Conservation (phyloP, 345 rosid species). For the Rubroshorea leprosula region DNA sequence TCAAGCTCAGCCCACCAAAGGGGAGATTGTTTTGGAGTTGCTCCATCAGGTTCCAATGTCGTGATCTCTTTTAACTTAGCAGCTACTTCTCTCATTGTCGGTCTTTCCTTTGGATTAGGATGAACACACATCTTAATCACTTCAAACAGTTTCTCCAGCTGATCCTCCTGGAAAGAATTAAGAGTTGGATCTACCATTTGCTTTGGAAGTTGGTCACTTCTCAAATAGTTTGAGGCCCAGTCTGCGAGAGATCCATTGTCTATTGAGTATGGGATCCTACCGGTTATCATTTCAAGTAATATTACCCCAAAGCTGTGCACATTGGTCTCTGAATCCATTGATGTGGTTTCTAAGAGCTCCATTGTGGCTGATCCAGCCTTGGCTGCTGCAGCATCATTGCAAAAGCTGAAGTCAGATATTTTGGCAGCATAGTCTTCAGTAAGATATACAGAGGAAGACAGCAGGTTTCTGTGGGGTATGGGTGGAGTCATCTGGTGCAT, state of each 20-base stretch:
- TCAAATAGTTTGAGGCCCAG: conserved; percentile 42
- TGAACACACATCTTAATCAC: conserved; percentile 60
- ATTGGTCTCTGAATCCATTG: conserved; percentile 39
- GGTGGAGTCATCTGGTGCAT: conserved; percentile 85
- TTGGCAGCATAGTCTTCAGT: conserved; percentile 96
- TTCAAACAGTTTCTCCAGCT: conserved; percentile 42
- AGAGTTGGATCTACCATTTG: conserved; percentile 72
- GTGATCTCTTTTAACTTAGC: conserved; percentile 66
- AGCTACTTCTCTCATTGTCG: conserved; percentile 48
- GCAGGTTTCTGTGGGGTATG: conserved; percentile 47
- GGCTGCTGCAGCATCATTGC: conserved; percentile 39
- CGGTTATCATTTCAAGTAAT: conserved; percentile 70
- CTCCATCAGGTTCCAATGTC: conserved; percentile 62
- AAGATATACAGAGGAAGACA: conserved; percentile 64
- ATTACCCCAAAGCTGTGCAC: conserved; percentile 64
- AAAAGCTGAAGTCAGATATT: conserved; percentile 67
- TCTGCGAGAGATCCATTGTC: conserved; percentile 36
- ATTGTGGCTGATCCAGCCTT: conserved; percentile 34
- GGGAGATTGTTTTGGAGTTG: conserved; percentile 70
- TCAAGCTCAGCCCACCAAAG: conserved; percentile 99
- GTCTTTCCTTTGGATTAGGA: conserved; percentile 52
- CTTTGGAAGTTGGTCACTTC: conserved; percentile 31
- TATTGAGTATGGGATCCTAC: conserved; percentile 49
- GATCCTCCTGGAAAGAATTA: conserved; percentile 44
- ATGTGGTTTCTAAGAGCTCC: conserved; percentile 39